phyloP scores from a whole-genome alignment of 2,329 filamentous ascomycete genomes.

The Colletotrichum sp. region DNA sequence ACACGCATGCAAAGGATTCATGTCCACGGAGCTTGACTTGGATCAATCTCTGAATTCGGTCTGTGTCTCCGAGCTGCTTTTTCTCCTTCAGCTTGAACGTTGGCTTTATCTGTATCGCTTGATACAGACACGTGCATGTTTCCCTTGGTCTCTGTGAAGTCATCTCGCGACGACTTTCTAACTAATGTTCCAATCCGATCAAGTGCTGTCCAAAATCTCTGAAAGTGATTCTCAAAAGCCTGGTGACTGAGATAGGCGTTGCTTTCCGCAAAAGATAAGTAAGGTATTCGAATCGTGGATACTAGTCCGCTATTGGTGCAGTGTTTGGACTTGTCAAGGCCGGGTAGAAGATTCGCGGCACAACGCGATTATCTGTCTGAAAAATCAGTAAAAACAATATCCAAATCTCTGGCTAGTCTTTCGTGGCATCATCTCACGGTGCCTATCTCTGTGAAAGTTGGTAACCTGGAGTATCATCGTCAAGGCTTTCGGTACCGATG shows the following conservation, averaged over 20 bases:
- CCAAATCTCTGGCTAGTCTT: accelerated
- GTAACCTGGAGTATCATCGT: not conserved
- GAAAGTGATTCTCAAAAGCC: accelerated
- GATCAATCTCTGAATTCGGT: accelerated
- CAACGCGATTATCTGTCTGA: accelerated
- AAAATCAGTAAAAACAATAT: accelerated
- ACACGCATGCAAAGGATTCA: not conserved
- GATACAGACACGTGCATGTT: not conserved
- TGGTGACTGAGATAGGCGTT: not conserved
- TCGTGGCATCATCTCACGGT: accelerated
- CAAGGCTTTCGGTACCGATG: not conserved
- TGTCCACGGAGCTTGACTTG: accelerated
- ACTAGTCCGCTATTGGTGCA: accelerated
- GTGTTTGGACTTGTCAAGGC: accelerated
- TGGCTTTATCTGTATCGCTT: not conserved
- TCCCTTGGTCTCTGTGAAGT: not conserved
- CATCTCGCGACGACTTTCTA: not conserved
- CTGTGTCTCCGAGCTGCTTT: accelerated
- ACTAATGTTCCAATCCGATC: not conserved
- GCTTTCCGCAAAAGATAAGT: accelerated
- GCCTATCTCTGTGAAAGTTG: not conserved
- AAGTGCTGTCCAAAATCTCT: accelerated
- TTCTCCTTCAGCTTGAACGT: accelerated
- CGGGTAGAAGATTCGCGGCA: not conserved
- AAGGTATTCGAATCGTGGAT: not conserved